Conservation (phyloP, 176 grass and related monocot species). For the Oryza officinalis region DNA sequence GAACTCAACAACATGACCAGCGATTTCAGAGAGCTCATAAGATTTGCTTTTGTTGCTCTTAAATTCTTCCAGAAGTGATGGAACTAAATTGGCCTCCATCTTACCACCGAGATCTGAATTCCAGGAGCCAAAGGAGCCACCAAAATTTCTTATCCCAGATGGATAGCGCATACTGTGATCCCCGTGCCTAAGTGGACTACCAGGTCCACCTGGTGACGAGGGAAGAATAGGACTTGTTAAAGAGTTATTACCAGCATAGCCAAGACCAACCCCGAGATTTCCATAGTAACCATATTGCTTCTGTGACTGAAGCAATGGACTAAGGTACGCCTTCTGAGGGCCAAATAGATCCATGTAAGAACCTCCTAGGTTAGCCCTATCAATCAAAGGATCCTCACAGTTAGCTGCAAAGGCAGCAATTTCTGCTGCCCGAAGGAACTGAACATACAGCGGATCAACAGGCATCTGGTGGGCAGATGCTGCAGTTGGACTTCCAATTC, state of each 20-base stretch:
- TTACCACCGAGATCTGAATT: conserved; percentile 46
- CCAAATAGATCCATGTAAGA: conserved; percentile 67
- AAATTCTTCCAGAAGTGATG: conserved; percentile 78
- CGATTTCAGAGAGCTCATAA: conserved; percentile 82
- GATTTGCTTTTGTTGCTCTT: conserved; percentile 92
- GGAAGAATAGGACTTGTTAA: conserved; percentile 51
- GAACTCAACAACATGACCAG: conserved; percentile 79
- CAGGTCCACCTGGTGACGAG: conserved; percentile 50
- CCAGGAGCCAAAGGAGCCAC: conserved; percentile 57
- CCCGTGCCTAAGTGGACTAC: conserved; percentile 62
- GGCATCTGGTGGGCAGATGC: conserved; percentile 49
- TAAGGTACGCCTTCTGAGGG: conserved; percentile 53
- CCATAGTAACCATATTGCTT: conserved; percentile 57
- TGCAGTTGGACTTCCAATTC: conserved; percentile 47
- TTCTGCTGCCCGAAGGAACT: conserved; percentile 46
- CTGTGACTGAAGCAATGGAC: conserved; percentile 61
- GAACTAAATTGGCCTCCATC: conserved; percentile 54
- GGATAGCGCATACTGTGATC: conserved; percentile 54
- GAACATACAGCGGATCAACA: conserved; percentile 57
- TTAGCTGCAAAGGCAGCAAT: conserved; percentile 51
- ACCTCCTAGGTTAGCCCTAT: conserved; percentile 38
- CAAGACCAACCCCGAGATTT: conserved; percentile 54
- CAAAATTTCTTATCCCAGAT: conserved; percentile 60
- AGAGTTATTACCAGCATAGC: conserved; percentile 54
- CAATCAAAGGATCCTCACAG: conserved; percentile 53